A percentile compares a stretch with the other conserved stretches of the same genome.
These are phyloP conservation scores for Manihot esculenta DNA, from an alignment of 441 rosid species.

Conservation along the genomic window DNA sequence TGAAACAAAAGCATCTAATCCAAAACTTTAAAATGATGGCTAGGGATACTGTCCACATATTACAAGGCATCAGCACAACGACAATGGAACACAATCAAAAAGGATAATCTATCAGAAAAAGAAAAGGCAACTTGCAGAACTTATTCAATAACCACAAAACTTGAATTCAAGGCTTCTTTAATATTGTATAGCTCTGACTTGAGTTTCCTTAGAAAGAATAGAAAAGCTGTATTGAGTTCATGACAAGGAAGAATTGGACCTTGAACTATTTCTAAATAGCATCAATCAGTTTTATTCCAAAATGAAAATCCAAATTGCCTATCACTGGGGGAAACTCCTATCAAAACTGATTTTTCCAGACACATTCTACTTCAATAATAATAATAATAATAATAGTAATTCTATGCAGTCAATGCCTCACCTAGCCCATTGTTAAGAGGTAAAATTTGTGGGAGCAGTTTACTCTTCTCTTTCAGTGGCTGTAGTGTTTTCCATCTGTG, in stretches of 20 bases:
- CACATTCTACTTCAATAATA: background rate
- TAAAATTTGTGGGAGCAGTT: background rate
- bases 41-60: background rate
- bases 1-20: background rate
- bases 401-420: constrained; percentile 7
- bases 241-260: background rate
- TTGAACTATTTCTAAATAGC: background rate
- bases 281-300: background rate
- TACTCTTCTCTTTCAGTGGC: background rate
- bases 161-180: background rate
- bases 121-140: background rate
- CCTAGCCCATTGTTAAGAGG: background rate
- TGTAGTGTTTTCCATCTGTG: constrained; percentile 5
- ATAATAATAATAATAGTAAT: no score
- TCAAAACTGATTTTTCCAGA: background rate
- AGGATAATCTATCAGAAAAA: background rate
- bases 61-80: background rate
- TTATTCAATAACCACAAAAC: background rate
- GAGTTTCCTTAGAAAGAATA: constrained; percentile 1
- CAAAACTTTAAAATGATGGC: background rate
- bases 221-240: background rate
- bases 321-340: background rate
- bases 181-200: background rate
- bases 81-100: background rate
- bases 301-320: background rate